Evolutionary conservation across 148 eudicot genomes (phyloP).

Genomic region (Arbutus unedo): DNA sequence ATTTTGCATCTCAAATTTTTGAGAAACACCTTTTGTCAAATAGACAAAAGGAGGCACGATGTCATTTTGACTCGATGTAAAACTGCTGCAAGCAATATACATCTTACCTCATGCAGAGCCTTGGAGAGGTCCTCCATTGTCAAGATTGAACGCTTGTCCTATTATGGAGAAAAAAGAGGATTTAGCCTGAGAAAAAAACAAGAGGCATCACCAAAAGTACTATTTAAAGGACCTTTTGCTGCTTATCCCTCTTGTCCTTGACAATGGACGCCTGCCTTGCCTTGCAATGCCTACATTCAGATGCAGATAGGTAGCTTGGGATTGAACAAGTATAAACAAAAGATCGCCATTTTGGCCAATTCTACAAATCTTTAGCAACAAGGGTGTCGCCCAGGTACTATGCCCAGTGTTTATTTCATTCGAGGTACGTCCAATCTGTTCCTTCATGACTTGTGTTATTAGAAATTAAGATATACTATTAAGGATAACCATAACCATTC

Average conservation of each 20-base stretch:
- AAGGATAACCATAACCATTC: not conserved
- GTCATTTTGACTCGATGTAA: not conserved
- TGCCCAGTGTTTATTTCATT: not conserved
- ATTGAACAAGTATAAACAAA: not conserved
- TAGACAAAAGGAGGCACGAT: not conserved
- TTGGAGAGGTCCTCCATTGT: constrained; percentile 92
- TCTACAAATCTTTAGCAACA: not conserved
- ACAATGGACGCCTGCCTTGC: constrained; percentile 78
- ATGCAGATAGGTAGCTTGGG: constrained; percentile 6
- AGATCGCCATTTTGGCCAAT: not conserved
- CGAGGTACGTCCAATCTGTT: not conserved
- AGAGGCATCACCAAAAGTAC: not conserved
- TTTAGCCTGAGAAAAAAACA: not conserved
- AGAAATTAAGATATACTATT: not conserved
- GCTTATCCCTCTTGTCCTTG: constrained; percentile 92
- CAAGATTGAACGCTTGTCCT: constrained; percentile 87
- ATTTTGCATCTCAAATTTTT: constrained; percentile 6
- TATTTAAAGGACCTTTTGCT: constrained; percentile 56
- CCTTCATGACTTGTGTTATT: not conserved
- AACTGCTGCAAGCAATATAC: not conserved
- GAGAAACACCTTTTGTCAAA: no score
- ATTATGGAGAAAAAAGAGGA: not conserved
- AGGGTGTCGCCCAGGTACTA: not conserved
- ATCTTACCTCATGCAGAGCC: constrained; percentile 71
- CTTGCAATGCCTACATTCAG: constrained; percentile 70